Percentiles rank a stretch among this genome's conserved stretches.
phyloP scores from a whole-genome alignment of 306 rosid species.

The Fragaria nilgerrensis region DNA sequence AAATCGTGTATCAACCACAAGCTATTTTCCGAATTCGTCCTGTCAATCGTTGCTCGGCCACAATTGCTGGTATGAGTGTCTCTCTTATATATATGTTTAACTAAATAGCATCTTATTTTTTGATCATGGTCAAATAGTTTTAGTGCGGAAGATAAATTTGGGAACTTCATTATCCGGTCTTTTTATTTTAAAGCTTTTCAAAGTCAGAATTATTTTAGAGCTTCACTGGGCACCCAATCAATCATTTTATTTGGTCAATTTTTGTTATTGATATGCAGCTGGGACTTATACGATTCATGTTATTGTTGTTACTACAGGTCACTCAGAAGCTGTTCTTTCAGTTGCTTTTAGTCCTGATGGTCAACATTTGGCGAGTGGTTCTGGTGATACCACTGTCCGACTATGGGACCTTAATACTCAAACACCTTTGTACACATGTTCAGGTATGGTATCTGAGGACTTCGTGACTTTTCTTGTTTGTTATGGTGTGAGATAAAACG shows the following conservation, averaged over 20 bases:
- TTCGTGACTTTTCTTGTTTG: conserved; percentile 14
- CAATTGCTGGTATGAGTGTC: conserved; percentile 74
- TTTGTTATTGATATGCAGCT: not conserved
- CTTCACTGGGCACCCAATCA: not conserved
- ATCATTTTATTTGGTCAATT: not conserved
- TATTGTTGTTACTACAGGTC: conserved; percentile 54
- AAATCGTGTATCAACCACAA: conserved; percentile 94
- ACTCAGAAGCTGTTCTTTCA: conserved; percentile 72
- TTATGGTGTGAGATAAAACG: conserved; percentile 7
- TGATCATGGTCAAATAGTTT: not conserved
- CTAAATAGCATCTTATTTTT: not conserved
- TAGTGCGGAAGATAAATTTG: not conserved
- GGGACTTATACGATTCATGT: not conserved
- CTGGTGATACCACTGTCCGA: conserved; percentile 89
- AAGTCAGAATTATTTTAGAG: not conserved
- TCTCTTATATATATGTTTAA: not conserved
- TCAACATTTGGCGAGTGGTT: conserved; percentile 87
- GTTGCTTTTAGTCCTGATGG: conserved; percentile 98
- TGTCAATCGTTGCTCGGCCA: conserved; percentile 81
- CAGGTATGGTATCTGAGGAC: conserved; percentile 55
- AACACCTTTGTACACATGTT: conserved; percentile 76
- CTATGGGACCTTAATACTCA: conserved; percentile 92
- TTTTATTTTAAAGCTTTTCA: not conserved
- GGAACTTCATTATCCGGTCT: not conserved
- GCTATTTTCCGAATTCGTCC: conserved; percentile 86